Base-by-base conservation (phyloP, 768 basidiomycete species). In the Polyporus arcularius region DNA sequence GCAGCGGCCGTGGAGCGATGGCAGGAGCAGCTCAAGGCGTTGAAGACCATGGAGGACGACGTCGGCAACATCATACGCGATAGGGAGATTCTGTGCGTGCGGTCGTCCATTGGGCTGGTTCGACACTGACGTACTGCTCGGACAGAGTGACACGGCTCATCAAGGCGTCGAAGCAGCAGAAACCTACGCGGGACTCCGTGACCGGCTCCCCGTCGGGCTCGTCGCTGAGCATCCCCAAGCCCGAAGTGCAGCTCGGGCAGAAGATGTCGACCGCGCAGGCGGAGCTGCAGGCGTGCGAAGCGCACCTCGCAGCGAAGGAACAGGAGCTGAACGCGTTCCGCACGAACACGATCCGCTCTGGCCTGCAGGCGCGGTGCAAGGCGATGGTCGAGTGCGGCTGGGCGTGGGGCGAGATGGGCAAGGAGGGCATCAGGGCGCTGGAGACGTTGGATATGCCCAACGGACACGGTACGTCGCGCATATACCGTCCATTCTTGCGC, bases 241-340 rank as follows among this genome's bases (percentile, higher is more conserved):
- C 64, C 28, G 70, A 70, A 31, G 66, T 70, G 1, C 67, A 67
- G 46, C 58, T 67, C 28, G 60, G 65, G 35, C 62, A 74, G 16
- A 91, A 90, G 68, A 79, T 91, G 8, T 76, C 77, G 0, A 75
- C 83, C 2, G 90, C 91, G 0, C 92, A 93, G 64, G 76, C 86
- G 0, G 89, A 93, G 63, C 77, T 94, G 18, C 91, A 92, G 66
- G 92, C 90, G 9, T 94, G 92, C 71, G 92, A 94, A 69, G 77
- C 82, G 0, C 88, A 88, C 56, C 79, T 94, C 2, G 86, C 86
- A 0, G 60, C 75, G 30, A 90, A 90, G 70, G 90, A 94, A 69
- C 79, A 74, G 18, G 87, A 87, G 58, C 79, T 92, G 7, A 81
- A 81, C 5, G 67, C 68, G 0, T 74, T 80, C 50, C 79, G 90